Evolutionary conservation across 2,329 filamentous ascomycete genomes (phyloP).

Genomic region (Alternaria ethzedia): DNA sequence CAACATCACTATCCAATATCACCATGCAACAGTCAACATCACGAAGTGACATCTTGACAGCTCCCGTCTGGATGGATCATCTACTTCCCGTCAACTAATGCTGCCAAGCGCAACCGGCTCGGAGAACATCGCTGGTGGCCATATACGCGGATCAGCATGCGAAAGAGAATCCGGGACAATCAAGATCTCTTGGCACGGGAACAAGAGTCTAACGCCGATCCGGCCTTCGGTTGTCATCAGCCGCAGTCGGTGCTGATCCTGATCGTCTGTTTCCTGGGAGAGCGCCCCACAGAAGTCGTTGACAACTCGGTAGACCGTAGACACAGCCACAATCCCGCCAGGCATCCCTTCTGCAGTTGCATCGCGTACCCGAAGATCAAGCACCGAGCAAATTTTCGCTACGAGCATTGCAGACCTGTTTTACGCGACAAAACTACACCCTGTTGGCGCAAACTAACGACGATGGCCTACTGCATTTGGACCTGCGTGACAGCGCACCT

Average conservation of each 20-base stretch:
- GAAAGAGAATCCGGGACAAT: constrained; percentile 8
- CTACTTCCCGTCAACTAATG: constrained; percentile 1
- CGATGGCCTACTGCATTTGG: not conserved
- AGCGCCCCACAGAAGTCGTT: not conserved
- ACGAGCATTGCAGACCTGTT: not conserved
- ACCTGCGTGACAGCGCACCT: constrained; percentile 9
- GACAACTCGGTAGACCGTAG: constrained; percentile 3
- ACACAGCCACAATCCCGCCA: not conserved
- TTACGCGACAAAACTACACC: not conserved
- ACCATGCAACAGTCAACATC: not conserved
- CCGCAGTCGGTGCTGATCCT: constrained; percentile 1
- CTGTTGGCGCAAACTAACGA: not conserved
- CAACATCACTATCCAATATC: not conserved
- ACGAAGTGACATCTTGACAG: not conserved
- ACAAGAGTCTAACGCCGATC: constrained; percentile 2
- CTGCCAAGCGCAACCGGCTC: not conserved
- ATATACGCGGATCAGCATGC: not conserved
- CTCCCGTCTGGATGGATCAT: not conserved
- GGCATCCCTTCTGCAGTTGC: not conserved
- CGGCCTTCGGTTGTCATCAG: not conserved
- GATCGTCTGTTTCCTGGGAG: not conserved
- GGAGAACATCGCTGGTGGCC: not conserved
- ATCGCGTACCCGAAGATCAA: not conserved
- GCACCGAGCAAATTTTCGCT: not conserved
- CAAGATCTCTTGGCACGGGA: constrained; percentile 12